These are phyloP conservation scores for Pigoraptor vietnamica DNA, from an alignment of 78 protist genomes.

Conservation along the genomic window DNA sequence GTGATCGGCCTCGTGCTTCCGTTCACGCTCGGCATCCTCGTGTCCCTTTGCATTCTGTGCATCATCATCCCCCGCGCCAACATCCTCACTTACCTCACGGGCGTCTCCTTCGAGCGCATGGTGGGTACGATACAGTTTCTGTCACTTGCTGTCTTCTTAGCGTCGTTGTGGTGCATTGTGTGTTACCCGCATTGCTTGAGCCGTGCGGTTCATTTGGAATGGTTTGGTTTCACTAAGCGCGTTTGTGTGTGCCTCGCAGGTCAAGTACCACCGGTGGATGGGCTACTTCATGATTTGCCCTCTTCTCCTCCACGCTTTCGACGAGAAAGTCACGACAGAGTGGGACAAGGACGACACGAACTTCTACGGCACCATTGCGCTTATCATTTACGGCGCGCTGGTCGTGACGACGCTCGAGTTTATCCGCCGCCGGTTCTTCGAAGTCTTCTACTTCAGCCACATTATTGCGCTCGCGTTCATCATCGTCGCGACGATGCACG, in stretches of 20 bases:
- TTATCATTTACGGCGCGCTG: background rate
- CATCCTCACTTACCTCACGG: background rate
- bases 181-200: background rate
- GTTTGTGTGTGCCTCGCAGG: no score
- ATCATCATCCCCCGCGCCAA: background rate
- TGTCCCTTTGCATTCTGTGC: background rate
- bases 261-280: background rate
- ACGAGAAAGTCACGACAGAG: background rate
- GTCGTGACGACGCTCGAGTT: background rate
- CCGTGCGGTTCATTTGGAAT: no score
- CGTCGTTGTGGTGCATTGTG: background rate
- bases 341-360: background rate
- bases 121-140: background rate
- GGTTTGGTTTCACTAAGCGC: background rate
- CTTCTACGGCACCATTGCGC: background rate
- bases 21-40: background rate
- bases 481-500: background rate
- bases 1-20: background rate
- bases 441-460: background rate
- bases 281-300: background rate
- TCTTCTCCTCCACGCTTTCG: background rate
- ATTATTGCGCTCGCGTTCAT: background rate
- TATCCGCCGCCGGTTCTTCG: background rate
- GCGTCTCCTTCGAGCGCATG: background rate
- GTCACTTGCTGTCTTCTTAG: background rate